These are phyloP conservation scores for Yueomyces sp. DNA, from an alignment of 1,139 yeast species.

Conservation along the genomic window DNA sequence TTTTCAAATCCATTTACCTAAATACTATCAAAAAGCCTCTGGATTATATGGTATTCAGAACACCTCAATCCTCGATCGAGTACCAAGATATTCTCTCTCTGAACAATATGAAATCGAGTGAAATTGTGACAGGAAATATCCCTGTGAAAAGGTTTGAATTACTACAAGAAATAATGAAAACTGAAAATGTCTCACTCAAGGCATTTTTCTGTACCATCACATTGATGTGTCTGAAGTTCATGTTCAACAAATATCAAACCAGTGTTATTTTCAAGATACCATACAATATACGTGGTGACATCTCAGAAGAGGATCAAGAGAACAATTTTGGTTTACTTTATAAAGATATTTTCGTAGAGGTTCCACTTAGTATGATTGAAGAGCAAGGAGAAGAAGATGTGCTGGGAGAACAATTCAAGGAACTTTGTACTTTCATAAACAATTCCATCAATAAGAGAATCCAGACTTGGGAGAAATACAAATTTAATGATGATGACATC, in stretches of 20 bases:
- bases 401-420: slow-evolving; percentile 17
- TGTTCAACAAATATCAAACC: slow-evolving; percentile 10
- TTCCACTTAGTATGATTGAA: slow-evolving; percentile 16
- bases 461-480: slow-evolving; percentile 12
- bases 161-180: slow-evolving; percentile 9
- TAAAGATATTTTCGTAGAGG: slow-evolving; percentile 15
- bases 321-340: slow-evolving; percentile 13
- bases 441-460: slow-evolving; percentile 8
- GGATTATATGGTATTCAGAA: slow-evolving; percentile 3
- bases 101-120: slow-evolving; percentile 12
- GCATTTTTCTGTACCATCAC: slow-evolving; percentile 18
- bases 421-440: slow-evolving; percentile 11
- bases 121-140: slow-evolving; percentile 17
- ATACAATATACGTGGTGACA: slow-evolving; percentile 7
- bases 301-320: slow-evolving; percentile 1
- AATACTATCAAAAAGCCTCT: slow-evolving; percentile 18
- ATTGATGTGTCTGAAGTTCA: slow-evolving; percentile 18
- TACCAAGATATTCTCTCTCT: slow-evolving; percentile 4
- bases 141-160: slow-evolving; percentile 9
- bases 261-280: slow-evolving; percentile 16
- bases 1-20: slow-evolving; percentile 15
- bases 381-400: slow-evolving; percentile 12
- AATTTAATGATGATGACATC: slow-evolving; percentile 19
- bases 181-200: slow-evolving; percentile 13
- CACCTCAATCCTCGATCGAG: not conserved